Conservation (phyloP, 2,329 filamentous ascomycete genomes). For the Pezicula neosporulosa region DNA sequence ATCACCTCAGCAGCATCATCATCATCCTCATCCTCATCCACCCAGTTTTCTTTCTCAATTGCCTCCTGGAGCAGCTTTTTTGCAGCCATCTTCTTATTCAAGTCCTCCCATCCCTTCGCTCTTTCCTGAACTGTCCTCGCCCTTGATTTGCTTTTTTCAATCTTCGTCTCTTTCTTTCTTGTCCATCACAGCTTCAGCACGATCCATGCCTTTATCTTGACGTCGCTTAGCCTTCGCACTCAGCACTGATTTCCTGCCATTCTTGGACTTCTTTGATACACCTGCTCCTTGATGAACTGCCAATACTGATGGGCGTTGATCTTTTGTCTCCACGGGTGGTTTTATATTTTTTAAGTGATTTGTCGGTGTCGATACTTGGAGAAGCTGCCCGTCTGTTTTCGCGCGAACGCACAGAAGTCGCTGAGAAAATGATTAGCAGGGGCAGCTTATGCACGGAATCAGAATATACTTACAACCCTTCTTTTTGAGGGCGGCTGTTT, state of each 20-base stretch:
- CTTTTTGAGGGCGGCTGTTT: constrained; percentile 29
- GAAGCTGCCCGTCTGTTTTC: constrained; percentile 71
- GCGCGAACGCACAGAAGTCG: constrained; percentile 66
- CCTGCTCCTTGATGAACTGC: constrained; percentile 65
- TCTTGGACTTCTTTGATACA: constrained; percentile 63
- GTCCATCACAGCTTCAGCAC: constrained; percentile 57
- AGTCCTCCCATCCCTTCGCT: constrained; percentile 54
- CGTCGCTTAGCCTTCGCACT: constrained; percentile 53
- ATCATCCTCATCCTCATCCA: constrained; percentile 11
- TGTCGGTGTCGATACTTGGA: constrained; percentile 67
- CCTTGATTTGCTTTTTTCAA: constrained; percentile 50
- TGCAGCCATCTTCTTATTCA: constrained; percentile 42
- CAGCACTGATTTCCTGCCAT: constrained; percentile 48
- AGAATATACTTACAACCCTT: constrained; percentile 20
- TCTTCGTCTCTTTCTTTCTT: constrained; percentile 52
- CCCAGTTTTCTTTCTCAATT: constrained; percentile 18
- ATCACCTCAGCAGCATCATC: constrained; percentile 11
- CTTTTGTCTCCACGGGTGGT: constrained; percentile 43
- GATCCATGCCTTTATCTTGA: constrained; percentile 54
- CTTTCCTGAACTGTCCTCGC: constrained; percentile 44
- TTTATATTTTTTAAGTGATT: constrained; percentile 61
- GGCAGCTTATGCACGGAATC: background rate
- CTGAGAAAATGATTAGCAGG: constrained; percentile 12
- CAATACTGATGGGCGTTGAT: constrained; percentile 62
- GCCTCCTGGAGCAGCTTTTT: constrained; percentile 22